Conservation (phyloP, 768 basidiomycete genomes). For the Lepiota venenata region DNA sequence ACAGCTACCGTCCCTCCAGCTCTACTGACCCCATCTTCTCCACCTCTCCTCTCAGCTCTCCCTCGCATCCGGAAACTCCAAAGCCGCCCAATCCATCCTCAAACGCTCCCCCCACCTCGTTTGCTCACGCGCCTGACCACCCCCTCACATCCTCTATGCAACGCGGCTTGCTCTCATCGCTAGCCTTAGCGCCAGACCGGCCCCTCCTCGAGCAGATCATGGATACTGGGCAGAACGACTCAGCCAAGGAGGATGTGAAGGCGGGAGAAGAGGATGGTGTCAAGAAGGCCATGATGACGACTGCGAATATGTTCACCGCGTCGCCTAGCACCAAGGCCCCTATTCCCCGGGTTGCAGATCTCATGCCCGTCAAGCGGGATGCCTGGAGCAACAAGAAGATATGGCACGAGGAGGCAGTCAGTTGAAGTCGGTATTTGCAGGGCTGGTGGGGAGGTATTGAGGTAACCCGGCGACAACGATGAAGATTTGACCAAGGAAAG, state of each 20-base stretch:
- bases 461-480: too few species aligned
- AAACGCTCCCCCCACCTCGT: slow-evolving; percentile 51
- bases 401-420: too few species aligned
- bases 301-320: slow-evolving; percentile 26
- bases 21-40: slow-evolving; percentile 56
- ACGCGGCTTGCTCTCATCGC: slow-evolving; percentile 56
- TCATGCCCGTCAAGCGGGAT: background rate
- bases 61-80: slow-evolving; percentile 45
- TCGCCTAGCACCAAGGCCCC: slow-evolving; percentile 9
- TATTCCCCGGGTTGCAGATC: background rate
- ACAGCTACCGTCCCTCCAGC: slow-evolving; percentile 63
- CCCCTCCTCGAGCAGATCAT: slow-evolving; percentile 30
- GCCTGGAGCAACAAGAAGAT: slow-evolving; percentile 59
- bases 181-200: slow-evolving; percentile 41
- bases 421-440: too few species aligned
- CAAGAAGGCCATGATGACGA: slow-evolving; percentile 20
- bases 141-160: slow-evolving; percentile 50
- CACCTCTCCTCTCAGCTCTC: slow-evolving; percentile 62
- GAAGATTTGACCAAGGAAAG: too few species aligned
- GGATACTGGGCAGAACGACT: slow-evolving; percentile 17
- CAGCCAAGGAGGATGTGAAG: slow-evolving; percentile 19
- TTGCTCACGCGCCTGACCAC: slow-evolving; percentile 34
- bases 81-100: slow-evolving; percentile 57
- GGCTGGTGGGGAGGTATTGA: too few species aligned
- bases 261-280: slow-evolving; percentile 21